Conservation (phyloP, 2,329 filamentous ascomycete genomes). For the Pseudogymnoascus sp. region DNA sequence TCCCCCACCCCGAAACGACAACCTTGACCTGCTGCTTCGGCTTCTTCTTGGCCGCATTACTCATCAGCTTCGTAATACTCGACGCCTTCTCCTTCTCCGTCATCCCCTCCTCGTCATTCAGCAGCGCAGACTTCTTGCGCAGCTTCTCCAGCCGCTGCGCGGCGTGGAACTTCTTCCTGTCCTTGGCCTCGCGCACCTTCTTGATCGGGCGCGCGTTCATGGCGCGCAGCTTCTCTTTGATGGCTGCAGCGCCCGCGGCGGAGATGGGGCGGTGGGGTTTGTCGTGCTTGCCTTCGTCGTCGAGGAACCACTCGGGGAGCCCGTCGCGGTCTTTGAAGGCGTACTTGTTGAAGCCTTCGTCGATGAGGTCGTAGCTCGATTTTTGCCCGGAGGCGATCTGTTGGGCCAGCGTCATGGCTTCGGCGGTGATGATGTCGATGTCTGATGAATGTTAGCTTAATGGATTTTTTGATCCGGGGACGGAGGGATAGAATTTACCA, state of each 20-base stretch:
- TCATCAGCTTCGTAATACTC: slow-evolving; percentile 72
- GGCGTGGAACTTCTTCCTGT: slow-evolving; percentile 93
- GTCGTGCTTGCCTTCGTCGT: slow-evolving; percentile 81
- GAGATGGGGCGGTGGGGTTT: slow-evolving; percentile 81
- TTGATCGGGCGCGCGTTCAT: slow-evolving; percentile 96
- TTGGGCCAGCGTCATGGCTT: slow-evolving; percentile 96
- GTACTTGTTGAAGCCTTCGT: slow-evolving; percentile 90
- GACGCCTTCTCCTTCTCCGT: slow-evolving; percentile 94
- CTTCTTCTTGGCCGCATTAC: slow-evolving; percentile 77
- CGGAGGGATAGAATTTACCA: slow-evolving; percentile 33
- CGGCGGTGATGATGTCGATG: slow-evolving; percentile 98
- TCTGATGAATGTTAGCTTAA: slow-evolving; percentile 40
- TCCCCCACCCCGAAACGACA: slow-evolving; percentile 77
- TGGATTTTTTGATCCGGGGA: not conserved
- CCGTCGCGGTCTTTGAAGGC: slow-evolving; percentile 86
- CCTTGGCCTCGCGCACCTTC: slow-evolving; percentile 95
- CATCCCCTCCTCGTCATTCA: slow-evolving; percentile 83
- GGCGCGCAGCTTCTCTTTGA: slow-evolving; percentile 88
- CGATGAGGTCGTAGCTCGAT: slow-evolving; percentile 68
- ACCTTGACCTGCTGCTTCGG: slow-evolving; percentile 74
- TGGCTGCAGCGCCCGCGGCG: slow-evolving; percentile 79
- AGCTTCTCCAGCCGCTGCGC: slow-evolving; percentile 87
- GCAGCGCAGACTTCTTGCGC: slow-evolving; percentile 88
- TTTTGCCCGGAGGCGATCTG: slow-evolving; percentile 80
- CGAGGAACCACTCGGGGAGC: slow-evolving; percentile 94